A percentile compares a stretch with the other conserved stretches of the same genome.
Conservation (phyloP, 192 early-diverging fungal genomes). For the Chytriomyces hyalinus region DNA sequence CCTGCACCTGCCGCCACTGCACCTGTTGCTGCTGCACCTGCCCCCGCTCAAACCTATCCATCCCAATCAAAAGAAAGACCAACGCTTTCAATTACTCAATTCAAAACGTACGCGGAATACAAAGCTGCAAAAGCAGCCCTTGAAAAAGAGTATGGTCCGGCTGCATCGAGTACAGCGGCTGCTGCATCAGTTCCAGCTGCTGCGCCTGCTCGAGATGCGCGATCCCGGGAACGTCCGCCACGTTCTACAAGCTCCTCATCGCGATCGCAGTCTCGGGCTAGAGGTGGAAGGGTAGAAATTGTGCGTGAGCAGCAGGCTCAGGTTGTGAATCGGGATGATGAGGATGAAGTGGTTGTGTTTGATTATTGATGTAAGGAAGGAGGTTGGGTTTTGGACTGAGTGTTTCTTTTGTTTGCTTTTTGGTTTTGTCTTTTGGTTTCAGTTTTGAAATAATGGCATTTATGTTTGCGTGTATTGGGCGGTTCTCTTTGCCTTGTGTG, state of each 20-base stretch:
- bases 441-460: no score
- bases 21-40: no score
- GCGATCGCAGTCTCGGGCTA: background rate
- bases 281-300: background rate
- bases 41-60: background rate
- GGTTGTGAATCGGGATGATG: background rate
- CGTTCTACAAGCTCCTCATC: background rate
- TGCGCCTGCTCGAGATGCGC: background rate
- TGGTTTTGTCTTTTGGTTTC: background rate
- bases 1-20: background rate
- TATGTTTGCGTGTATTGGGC: no score
- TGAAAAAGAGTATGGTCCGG: background rate
- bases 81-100: conserved; percentile 4
- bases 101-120: conserved; percentile 16
- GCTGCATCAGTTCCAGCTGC: background rate
- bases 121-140: conserved; percentile 21
- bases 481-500: no score
- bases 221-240: background rate
- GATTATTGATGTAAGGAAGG: background rate
- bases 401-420: background rate
- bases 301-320: background rate
- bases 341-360: conserved; percentile 7
- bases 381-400: background rate
- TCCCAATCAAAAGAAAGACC: background rate
- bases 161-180: background rate